Evolutionary conservation across 306 rosid genomes (phyloP), one percentile per base, ranked within the genome.

Genomic region (Lotus japonicus): DNA sequence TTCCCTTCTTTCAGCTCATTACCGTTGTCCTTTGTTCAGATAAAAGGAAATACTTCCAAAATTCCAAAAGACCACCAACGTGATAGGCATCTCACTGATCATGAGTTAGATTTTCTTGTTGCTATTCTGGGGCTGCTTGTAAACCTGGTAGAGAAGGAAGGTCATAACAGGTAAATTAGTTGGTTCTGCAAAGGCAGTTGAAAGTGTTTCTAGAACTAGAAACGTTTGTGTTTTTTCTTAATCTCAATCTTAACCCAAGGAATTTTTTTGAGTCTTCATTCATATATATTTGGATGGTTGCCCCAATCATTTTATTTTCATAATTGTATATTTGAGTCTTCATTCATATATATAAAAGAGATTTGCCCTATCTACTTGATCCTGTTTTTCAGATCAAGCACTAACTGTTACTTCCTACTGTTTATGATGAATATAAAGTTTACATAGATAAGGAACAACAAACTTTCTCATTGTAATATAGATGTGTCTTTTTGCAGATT

Each of bases 91-190:
- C 88, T 91, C 42, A 81, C 80, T 12, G 97, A 91, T 83, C 83
- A 86, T 3, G 97, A 91, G 79, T 75, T 85, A 46, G 96, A 91
- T 83, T 86, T 91, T 71, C 97, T 91, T 64, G 97, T 91, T 55
- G 96, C 97, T 21, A 91, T 91, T 69, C 78, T 91, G 78, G 97
- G 97, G 68, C 84, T 91, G 68, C 96, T 91, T 65, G 96, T 91
- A 71, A 91, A 91, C 83, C 84, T 91, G 77, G 88, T 91, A 1
- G 97, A 91, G 86, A 88, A 91, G 81, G 94, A 91, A 74, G 74
- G 87, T 44, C 88, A 68, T 33, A 91, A 91, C 86, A 91, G 97
- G 97, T 88, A 52, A 60, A 57, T 64, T 72, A 42, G 17, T 14
- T 52, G 48, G 23, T 59, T 46, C 72, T 58, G 13, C 5, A 48